Conservation (phyloP, 1,284 basidiomycete species). For the Lignosus rhinocerotis region DNA sequence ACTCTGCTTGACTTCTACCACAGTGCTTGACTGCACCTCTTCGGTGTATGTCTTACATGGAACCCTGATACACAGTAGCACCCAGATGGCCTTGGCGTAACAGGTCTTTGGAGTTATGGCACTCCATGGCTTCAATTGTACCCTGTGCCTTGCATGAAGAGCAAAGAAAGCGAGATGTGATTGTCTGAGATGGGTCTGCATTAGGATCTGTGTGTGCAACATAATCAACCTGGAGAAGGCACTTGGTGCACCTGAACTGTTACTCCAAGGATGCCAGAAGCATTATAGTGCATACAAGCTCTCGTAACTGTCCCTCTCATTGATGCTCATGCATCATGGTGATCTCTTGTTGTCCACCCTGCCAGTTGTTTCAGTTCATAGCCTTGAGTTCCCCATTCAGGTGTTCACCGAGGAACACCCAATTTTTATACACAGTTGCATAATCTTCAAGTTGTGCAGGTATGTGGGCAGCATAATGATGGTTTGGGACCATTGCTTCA, state of each 20-base stretch:
- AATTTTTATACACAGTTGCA: conserved; percentile 32
- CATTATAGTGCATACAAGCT: conserved; percentile 1
- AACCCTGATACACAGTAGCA: too few species aligned
- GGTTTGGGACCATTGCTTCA: conserved; percentile 29
- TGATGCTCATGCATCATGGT: conserved; percentile 32
- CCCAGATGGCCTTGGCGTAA: too few species aligned
- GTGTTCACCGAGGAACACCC: conserved; percentile 32
- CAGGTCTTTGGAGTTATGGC: background rate
- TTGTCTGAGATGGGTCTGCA: background rate
- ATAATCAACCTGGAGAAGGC: background rate
- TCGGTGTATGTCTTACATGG: too few species aligned
- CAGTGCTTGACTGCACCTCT: too few species aligned
- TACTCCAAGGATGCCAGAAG: background rate
- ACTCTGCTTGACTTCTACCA: too few species aligned
- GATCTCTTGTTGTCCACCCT: conserved; percentile 30
- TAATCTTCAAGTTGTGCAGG: conserved; percentile 28
- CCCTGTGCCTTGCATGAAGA: conserved; percentile 1
- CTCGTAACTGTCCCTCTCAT: background rate
- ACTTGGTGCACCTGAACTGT: too few species aligned
- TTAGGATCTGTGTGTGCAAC: background rate
- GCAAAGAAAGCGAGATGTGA: background rate
- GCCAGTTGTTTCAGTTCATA: conserved; percentile 30
- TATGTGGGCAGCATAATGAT: conserved; percentile 32
- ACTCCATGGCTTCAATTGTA: background rate
- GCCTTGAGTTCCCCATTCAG: conserved; percentile 33